A percentile compares a stretch with the other conserved stretches of the same genome.
These are phyloP conservation scores for Pseudogymnoascus sp. DNA, from an alignment of 2,329 filamentous ascomycete species.

Conservation along the genomic window DNA sequence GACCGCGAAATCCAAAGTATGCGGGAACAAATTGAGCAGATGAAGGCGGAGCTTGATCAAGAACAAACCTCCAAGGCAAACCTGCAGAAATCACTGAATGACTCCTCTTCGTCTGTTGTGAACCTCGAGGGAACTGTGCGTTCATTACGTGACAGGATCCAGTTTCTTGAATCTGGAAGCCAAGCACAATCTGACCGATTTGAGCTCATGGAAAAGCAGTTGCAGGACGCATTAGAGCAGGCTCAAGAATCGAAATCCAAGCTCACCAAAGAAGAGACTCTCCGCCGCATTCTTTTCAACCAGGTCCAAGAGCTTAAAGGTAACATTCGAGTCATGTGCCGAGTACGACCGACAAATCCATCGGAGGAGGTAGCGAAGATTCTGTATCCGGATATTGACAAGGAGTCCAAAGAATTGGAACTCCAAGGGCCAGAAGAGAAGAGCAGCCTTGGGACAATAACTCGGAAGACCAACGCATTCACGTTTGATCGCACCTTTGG, in stretches of 20 bases:
- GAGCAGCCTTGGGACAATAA: slow-evolving; percentile 69
- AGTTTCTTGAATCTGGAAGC: slow-evolving; percentile 83
- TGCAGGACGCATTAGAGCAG: slow-evolving; percentile 67
- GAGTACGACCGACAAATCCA: slow-evolving; percentile 73
- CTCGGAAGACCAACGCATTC: slow-evolving; percentile 75
- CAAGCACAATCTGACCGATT: slow-evolving; percentile 85
- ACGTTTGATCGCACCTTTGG: slow-evolving; percentile 90
- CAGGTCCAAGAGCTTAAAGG: slow-evolving; percentile 97
- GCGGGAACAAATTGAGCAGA: slow-evolving; percentile 38
- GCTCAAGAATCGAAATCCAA: slow-evolving; percentile 71
- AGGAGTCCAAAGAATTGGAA: slow-evolving; percentile 80
- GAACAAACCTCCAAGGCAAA: slow-evolving; percentile 46
- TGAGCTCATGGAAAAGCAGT: slow-evolving; percentile 68
- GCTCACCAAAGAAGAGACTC: slow-evolving; percentile 81
- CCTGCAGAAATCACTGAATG: slow-evolving; percentile 43
- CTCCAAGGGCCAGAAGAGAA: slow-evolving; percentile 77
- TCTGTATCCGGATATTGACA: slow-evolving; percentile 68
- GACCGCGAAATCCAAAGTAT: slow-evolving; percentile 48
- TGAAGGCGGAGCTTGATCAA: slow-evolving; percentile 47
- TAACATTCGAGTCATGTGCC: slow-evolving; percentile 97
- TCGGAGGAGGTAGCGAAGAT: slow-evolving; percentile 63
- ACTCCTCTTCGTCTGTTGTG: slow-evolving; percentile 53
- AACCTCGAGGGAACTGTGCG: slow-evolving; percentile 68
- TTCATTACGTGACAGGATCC: slow-evolving; percentile 71
- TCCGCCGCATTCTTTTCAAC: slow-evolving; percentile 88